Percentiles rank a stretch among this genome's conserved stretches.
These are phyloP conservation scores for Fimicolochytrium jonesii DNA, from an alignment of 192 early-diverging fungal genomes.

Conservation along the genomic window DNA sequence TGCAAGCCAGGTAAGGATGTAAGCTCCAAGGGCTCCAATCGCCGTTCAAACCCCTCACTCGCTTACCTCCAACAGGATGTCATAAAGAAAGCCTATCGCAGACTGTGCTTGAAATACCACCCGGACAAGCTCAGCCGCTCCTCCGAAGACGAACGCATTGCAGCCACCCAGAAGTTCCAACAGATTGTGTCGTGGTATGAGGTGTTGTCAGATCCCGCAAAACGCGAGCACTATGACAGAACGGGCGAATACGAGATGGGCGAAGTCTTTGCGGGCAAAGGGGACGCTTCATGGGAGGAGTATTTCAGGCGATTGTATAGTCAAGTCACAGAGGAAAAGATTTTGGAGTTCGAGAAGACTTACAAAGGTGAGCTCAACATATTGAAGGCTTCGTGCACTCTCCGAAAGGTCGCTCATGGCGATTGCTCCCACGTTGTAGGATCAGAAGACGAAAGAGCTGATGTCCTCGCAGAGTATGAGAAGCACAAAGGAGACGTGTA, in stretches of 20 bases:
- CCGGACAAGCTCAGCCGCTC: constrained; percentile 33
- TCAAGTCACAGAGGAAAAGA: constrained; percentile 65
- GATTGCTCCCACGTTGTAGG: too few species aligned
- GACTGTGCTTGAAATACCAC: constrained; percentile 35
- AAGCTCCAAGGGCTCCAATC: not conserved
- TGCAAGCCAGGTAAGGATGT: constrained; percentile 12
- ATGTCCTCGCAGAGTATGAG: constrained; percentile 65
- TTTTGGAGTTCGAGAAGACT: constrained; percentile 63
- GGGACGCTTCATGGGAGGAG: constrained; percentile 58
- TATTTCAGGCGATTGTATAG: constrained; percentile 77
- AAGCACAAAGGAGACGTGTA: constrained; percentile 68
- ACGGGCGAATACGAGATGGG: constrained; percentile 66
- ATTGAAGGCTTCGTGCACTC: not conserved
- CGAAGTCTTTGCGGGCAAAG: constrained; percentile 12
- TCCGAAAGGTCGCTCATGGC: not conserved
- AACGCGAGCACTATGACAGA: constrained; percentile 66
- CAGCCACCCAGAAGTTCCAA: constrained; percentile 71
- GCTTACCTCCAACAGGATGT: constrained; percentile 16
- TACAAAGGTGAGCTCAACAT: constrained; percentile 54
- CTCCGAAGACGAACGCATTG: constrained; percentile 31
- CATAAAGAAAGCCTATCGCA: constrained; percentile 36
- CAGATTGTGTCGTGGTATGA: constrained; percentile 69
- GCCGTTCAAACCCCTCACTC: not conserved
- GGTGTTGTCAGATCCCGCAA: constrained; percentile 63
- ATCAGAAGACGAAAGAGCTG: constrained; percentile 69